Percentiles rank a stretch among this genome's conserved stretches.
Evolutionary conservation across 495 filamentous ascomycete species (phyloP).

Genomic region (Annulohypoxylon nitens): DNA sequence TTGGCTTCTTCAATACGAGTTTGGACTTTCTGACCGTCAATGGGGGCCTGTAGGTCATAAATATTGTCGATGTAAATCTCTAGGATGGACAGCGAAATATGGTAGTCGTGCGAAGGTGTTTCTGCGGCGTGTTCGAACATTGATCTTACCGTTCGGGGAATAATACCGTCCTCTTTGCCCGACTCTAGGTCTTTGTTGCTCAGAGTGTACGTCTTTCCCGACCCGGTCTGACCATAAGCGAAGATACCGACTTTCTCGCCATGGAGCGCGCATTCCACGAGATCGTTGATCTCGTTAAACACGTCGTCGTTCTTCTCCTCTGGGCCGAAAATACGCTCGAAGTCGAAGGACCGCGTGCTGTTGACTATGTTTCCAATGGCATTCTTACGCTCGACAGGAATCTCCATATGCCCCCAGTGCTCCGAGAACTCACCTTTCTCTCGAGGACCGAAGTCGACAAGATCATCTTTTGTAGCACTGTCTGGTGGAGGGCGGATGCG

Average conservation of each 20-base stretch:
- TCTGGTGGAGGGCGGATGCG: constrained; percentile 82
- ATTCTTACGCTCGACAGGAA: constrained; percentile 67
- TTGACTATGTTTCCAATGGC: constrained; percentile 67
- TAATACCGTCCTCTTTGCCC: constrained; percentile 87
- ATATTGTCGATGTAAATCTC: constrained; percentile 97
- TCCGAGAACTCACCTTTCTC: neutral
- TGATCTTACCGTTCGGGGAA: constrained; percentile 86
- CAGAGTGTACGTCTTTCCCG: constrained; percentile 63
- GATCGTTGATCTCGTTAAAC: constrained; percentile 93
- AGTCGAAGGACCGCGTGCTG: constrained; percentile 82
- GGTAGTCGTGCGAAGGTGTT: constrained; percentile 73
- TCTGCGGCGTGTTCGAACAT: constrained; percentile 75
- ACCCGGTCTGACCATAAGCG: constrained; percentile 63
- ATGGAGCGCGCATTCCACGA: constrained; percentile 89
- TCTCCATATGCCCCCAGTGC: constrained; percentile 26
- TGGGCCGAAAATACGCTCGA: constrained; percentile 91
- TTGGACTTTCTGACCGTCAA: constrained; percentile 81
- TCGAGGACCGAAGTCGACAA: constrained; percentile 34
- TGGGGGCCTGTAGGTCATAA: constrained; percentile 79
- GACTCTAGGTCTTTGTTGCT: constrained; percentile 6
- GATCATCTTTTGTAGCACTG: constrained; percentile 51
- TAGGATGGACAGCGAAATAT: constrained; percentile 89
- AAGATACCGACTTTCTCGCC: constrained; percentile 87
- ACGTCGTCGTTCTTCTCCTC: constrained; percentile 80
- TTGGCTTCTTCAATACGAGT: neutral